phyloP scores from a whole-genome alignment of 805 yeast species.

The Saccharomycopsis sp. region DNA sequence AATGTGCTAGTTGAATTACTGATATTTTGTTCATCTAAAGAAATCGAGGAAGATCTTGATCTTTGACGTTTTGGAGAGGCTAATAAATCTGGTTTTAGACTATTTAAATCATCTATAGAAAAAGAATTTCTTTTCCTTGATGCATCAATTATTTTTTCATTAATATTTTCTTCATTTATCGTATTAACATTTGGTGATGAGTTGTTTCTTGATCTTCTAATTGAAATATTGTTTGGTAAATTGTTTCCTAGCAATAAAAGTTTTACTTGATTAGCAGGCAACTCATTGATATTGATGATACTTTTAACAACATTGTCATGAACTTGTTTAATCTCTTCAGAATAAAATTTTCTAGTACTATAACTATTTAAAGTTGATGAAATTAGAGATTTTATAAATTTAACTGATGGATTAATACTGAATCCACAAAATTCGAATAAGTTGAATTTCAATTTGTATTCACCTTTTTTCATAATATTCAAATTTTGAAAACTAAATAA shows the following conservation, averaged over 20 bases:
- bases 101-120: no score
- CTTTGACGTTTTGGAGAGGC: no score
- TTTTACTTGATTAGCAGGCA: neutral
- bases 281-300: slow-evolving; percentile 3
- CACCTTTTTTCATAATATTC: slow-evolving; percentile 8
- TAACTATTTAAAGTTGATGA: slow-evolving; percentile 5
- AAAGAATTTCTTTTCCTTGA: no score
- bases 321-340: neutral
- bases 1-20: no score
- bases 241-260: neutral
- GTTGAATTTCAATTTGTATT: slow-evolving; percentile 10
- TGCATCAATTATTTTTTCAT: no score
- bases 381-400: slow-evolving; percentile 1
- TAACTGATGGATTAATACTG: neutral
- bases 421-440: slow-evolving; percentile 11
- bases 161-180: no score
- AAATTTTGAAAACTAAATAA: slow-evolving; percentile 14
- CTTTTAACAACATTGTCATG: slow-evolving; percentile 1
- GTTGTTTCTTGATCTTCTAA: slow-evolving; percentile 7
- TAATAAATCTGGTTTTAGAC: no score
- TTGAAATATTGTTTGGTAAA: slow-evolving; percentile 5
- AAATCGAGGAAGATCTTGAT: no score
- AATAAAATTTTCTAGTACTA: slow-evolving; percentile 9
- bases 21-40: no score
- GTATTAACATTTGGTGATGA: neutral